phyloP scores from a whole-genome alignment of 164 flowering plant genomes.

The Santalum album region DNA sequence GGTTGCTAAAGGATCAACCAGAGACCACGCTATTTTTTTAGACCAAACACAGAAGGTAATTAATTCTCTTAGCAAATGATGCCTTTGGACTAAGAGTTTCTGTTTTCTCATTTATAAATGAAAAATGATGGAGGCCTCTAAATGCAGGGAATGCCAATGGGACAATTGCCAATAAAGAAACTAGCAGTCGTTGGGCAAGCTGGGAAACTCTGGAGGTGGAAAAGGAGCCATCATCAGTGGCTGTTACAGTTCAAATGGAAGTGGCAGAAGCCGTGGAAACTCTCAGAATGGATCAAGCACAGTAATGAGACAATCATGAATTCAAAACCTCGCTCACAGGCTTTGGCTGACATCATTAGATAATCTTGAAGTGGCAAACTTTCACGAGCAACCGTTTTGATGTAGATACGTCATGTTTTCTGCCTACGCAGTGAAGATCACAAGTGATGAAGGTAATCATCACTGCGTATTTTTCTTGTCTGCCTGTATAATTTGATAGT shows the following conservation, averaged over 20 bases:
- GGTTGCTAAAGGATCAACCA: constrained; percentile 63
- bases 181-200: constrained; percentile 55
- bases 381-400: background rate
- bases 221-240: constrained; percentile 99
- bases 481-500: too few species aligned
- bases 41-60: constrained; percentile 58
- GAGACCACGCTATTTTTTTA: constrained; percentile 48
- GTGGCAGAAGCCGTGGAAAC: constrained; percentile 99
- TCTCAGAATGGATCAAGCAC: constrained; percentile 92
- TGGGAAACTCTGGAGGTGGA: constrained; percentile 96
- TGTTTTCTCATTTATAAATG: too few species aligned
- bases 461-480: too few species aligned
- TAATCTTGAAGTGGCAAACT: background rate
- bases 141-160: constrained; percentile 75
- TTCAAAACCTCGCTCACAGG: constrained; percentile 60
- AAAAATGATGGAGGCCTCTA: background rate
- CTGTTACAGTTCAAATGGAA: constrained; percentile 93
- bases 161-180: constrained; percentile 71
- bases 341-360: constrained; percentile 38
- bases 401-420: background rate
- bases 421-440: background rate
- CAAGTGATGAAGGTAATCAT: background rate
- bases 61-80: constrained; percentile 3
- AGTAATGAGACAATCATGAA: constrained; percentile 84
- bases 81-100: background rate